Evolutionary conservation across 768 basidiomycete species (phyloP).

Genomic region (Mycena chlorophos): DNA sequence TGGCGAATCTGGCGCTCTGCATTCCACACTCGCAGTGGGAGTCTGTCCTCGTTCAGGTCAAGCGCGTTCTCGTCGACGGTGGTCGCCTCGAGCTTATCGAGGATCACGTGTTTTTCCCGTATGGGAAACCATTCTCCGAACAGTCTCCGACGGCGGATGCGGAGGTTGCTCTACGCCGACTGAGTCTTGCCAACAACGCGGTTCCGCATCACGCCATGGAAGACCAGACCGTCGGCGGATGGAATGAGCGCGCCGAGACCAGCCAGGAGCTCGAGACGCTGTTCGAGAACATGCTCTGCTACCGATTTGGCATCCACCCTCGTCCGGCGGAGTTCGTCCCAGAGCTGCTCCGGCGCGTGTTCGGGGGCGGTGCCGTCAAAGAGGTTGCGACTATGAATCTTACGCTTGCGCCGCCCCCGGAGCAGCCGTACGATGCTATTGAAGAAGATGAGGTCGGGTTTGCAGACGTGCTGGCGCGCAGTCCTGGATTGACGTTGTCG

Average conservation of each 20-base stretch:
- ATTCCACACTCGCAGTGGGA: conserved; percentile 49
- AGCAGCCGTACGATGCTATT: not conserved
- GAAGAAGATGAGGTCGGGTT: not conserved
- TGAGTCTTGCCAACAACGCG: not conserved
- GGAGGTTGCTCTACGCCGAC: not conserved
- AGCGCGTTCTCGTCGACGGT: conserved; percentile 47
- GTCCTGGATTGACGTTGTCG: conserved; percentile 48
- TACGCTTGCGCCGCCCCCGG: conserved; percentile 51
- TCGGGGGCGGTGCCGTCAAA: conserved; percentile 45
- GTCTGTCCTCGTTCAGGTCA: conserved; percentile 43
- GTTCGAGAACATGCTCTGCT: conserved; percentile 59
- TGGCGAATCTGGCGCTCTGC: conserved; percentile 46
- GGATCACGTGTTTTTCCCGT: conserved; percentile 50
- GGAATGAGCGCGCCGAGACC: conserved; percentile 39
- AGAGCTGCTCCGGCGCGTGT: conserved; percentile 45
- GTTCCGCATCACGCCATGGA: not conserved
- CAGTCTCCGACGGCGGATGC: not conserved
- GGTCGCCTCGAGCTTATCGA: conserved; percentile 57
- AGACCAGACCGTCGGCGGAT: conserved; percentile 28
- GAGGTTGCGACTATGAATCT: conserved; percentile 53
- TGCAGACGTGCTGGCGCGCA: conserved; percentile 34
- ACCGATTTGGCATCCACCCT: conserved; percentile 52
- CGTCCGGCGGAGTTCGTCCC: conserved; percentile 52
- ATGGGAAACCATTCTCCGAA: conserved; percentile 28
- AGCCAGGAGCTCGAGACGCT: conserved; percentile 54